These are phyloP conservation scores for Verticillium tricorpus DNA, from an alignment of 2,329 filamentous ascomycete genomes.

Conservation along the genomic window DNA sequence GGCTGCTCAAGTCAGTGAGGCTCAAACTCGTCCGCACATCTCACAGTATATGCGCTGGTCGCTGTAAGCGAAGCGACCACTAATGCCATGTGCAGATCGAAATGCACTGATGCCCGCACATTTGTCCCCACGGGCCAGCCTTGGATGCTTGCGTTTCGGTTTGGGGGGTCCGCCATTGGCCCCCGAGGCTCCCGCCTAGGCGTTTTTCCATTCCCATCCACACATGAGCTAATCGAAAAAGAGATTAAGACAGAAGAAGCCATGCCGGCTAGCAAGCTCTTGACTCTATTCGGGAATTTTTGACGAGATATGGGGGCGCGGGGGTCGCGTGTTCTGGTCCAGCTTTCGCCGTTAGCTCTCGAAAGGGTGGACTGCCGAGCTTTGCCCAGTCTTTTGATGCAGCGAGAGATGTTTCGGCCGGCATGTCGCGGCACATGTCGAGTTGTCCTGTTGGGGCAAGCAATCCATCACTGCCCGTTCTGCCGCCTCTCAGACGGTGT, in stretches of 20 bases:
- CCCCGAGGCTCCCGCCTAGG: not conserved
- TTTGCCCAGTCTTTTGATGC: not conserved
- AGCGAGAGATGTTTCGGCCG: not conserved
- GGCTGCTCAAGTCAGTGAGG: not conserved
- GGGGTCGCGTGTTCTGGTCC: not conserved
- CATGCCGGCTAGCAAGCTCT: slow-evolving; percentile 23
- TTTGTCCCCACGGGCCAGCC: not conserved
- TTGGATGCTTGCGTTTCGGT: not conserved
- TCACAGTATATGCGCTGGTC: not conserved
- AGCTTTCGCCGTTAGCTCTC: not conserved
- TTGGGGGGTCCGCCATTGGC: not conserved
- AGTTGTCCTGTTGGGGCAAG: not conserved
- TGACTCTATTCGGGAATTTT: slow-evolving; percentile 15
- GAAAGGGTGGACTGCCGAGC: not conserved
- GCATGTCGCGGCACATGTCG: not conserved
- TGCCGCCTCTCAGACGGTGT: not conserved
- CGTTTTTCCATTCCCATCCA: not conserved
- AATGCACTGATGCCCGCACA: not conserved
- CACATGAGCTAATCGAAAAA: slow-evolving; percentile 7
- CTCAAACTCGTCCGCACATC: not conserved
- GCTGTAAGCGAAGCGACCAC: not conserved
- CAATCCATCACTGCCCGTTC: not conserved
- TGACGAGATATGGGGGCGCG: slow-evolving; percentile 8
- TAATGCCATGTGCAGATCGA: not conserved
- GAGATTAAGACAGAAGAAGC: slow-evolving; percentile 4